Conservation (phyloP, 345 rosid genomes). For the Lagerstroemia speciosa region DNA sequence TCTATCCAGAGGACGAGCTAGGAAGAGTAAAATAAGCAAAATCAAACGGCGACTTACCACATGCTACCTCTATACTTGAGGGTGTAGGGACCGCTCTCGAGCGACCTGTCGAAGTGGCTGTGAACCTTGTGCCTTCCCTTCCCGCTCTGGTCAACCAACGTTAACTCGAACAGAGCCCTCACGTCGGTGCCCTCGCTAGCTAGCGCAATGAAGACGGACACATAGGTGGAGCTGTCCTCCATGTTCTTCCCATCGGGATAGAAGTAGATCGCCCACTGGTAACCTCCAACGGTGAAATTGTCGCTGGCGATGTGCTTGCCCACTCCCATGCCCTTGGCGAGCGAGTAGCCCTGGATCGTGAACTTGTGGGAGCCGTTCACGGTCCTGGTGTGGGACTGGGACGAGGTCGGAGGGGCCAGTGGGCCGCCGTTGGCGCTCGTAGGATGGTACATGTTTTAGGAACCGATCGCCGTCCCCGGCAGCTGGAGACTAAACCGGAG, state of each 20-base stretch:
- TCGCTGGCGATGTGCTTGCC: conserved; percentile 95
- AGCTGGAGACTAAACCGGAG: not conserved
- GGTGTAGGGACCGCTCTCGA: conserved; percentile 86
- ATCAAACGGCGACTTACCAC: conserved; percentile 41
- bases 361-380: conserved; percentile 81
- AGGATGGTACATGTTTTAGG: conserved; percentile 8
- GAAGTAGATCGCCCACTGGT: conserved; percentile 89
- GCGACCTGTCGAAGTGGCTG: conserved; percentile 83
- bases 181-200: conserved; percentile 97
- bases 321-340: conserved; percentile 85
- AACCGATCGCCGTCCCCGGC: not conserved
- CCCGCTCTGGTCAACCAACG: conserved; percentile 76
- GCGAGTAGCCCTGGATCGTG: conserved; percentile 74
- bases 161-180: conserved; percentile 74
- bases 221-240: conserved; percentile 69
- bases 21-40: not conserved
- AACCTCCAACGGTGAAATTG: conserved; percentile 68
- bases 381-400: conserved; percentile 72
- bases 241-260: conserved; percentile 90
- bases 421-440: conserved; percentile 15
- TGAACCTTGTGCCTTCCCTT: conserved; percentile 83
- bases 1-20: not conserved
- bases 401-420: conserved; percentile 48
- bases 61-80: conserved; percentile 92
- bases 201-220: conserved; percentile 80